These are phyloP conservation scores for Delphinella strobiligena DNA, from an alignment of 2,329 filamentous ascomycete species.

Conservation along the genomic window DNA sequence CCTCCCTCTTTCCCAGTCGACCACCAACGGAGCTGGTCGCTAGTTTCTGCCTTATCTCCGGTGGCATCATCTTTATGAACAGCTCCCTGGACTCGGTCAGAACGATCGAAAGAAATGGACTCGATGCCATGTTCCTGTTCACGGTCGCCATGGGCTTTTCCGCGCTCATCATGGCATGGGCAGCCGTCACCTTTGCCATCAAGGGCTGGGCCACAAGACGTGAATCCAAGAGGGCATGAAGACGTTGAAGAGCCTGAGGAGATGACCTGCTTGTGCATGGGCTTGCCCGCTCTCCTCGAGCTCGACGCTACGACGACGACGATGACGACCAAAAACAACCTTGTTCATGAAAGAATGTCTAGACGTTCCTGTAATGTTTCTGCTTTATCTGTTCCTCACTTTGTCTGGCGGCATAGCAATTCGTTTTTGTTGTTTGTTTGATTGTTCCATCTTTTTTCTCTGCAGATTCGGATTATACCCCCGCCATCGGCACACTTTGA, in stretches of 20 bases:
- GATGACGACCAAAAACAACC: too few species aligned
- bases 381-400: too few species aligned
- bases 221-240: constrained; percentile 13
- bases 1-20: constrained; percentile 63
- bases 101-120: constrained; percentile 61
- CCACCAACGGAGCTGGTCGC: constrained; percentile 76
- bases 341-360: too few species aligned
- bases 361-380: too few species aligned
- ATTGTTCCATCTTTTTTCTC: too few species aligned
- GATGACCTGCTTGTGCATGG: too few species aligned
- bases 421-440: too few species aligned
- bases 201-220: constrained; percentile 66
- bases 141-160: constrained; percentile 78
- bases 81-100: constrained; percentile 67
- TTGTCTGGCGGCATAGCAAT: too few species aligned
- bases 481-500: too few species aligned
- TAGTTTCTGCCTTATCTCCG: constrained; percentile 71
- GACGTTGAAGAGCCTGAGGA: not conserved
- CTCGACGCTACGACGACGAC: too few species aligned
- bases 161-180: constrained; percentile 75
- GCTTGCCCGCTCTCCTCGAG: too few species aligned
- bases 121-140: constrained; percentile 90
- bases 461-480: too few species aligned
- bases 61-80: constrained; percentile 80
- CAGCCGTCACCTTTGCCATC: constrained; percentile 62